Conservation (phyloP, 768 basidiomycete species). For the Ramaria rubella region DNA sequence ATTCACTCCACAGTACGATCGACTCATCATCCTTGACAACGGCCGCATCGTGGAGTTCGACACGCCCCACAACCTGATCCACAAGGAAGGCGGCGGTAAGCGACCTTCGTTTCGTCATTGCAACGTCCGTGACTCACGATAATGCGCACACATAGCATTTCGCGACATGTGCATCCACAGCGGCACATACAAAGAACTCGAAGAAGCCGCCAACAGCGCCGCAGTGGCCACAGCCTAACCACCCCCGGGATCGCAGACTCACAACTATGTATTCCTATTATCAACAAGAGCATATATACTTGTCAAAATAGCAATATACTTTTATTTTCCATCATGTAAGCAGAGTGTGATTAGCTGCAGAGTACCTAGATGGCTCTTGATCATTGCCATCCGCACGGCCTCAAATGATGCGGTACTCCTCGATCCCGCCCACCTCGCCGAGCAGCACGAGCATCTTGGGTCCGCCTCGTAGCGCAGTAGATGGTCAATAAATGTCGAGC, state of each 20-base stretch:
- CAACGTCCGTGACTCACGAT: too few species aligned
- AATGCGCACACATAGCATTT: too few species aligned
- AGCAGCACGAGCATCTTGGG: slow-evolving; percentile 99
- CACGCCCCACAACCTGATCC: slow-evolving; percentile 44
- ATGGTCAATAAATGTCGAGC: slow-evolving; percentile 98
- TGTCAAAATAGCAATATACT: too few species aligned
- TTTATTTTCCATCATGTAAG: too few species aligned
- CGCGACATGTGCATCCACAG: slow-evolving; percentile 46
- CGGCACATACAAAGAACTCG: slow-evolving; percentile 41
- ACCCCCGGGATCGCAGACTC: too few species aligned
- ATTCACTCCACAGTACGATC: slow-evolving; percentile 58
- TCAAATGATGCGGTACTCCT: slow-evolving; percentile 99
- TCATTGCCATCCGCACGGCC: slow-evolving; percentile 85
- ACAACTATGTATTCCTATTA: too few species aligned
- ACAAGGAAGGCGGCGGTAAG: slow-evolving; percentile 33
- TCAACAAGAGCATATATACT: too few species aligned
- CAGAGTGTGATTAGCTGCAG: too few species aligned
- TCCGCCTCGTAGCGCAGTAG: slow-evolving; percentile 96
- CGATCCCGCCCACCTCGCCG: slow-evolving; percentile 97
- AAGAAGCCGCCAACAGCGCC: slow-evolving; percentile 41
- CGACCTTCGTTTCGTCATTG: too few species aligned
- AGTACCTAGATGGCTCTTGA: too few species aligned
- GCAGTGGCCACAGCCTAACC: background rate
- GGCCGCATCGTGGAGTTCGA: slow-evolving; percentile 42
- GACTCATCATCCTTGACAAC: slow-evolving; percentile 69